Conservation (phyloP, 768 basidiomycete genomes). For the Mycena rebaudengoi region DNA sequence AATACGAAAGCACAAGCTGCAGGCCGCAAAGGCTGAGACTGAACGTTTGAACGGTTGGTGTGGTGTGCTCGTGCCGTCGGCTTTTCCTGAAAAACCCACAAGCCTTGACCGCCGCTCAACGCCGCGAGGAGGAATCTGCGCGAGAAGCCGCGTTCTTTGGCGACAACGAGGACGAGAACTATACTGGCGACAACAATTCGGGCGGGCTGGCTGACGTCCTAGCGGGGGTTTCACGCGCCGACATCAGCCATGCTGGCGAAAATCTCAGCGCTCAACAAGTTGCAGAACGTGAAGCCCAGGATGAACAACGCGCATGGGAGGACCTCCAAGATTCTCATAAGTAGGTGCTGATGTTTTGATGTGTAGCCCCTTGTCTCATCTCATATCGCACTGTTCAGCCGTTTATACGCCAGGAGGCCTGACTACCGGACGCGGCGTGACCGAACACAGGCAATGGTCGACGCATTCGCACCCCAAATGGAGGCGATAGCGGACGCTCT, state of each 20-base stretch:
- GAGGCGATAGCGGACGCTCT: background rate
- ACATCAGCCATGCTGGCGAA: slow-evolving; percentile 10
- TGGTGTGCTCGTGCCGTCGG: too few relatives aligned
- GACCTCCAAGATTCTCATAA: background rate
- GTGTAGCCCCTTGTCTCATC: background rate
- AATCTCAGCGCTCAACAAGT: background rate
- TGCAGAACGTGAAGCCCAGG: background rate
- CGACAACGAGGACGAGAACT: too few relatives aligned
- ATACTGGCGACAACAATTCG: too few relatives aligned
- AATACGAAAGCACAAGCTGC: too few relatives aligned
- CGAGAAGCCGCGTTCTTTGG: too few relatives aligned
- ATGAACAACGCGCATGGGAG: background rate
- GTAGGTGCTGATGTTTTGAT: background rate
- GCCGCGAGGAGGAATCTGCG: too few relatives aligned
- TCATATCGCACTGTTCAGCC: background rate
- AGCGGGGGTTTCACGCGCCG: background rate
- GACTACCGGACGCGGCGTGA: background rate
- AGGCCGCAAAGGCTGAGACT: too few relatives aligned
- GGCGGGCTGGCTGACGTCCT: background rate
- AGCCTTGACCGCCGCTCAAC: too few relatives aligned
- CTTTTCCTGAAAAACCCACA: too few relatives aligned
- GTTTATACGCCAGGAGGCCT: background rate
- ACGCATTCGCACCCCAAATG: background rate
- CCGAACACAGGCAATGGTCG: background rate
- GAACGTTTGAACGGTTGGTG: too few relatives aligned